These are phyloP conservation scores for Tetrahymena elliotti DNA, from an alignment of 73 alveolate species.

Conservation along the genomic window DNA sequence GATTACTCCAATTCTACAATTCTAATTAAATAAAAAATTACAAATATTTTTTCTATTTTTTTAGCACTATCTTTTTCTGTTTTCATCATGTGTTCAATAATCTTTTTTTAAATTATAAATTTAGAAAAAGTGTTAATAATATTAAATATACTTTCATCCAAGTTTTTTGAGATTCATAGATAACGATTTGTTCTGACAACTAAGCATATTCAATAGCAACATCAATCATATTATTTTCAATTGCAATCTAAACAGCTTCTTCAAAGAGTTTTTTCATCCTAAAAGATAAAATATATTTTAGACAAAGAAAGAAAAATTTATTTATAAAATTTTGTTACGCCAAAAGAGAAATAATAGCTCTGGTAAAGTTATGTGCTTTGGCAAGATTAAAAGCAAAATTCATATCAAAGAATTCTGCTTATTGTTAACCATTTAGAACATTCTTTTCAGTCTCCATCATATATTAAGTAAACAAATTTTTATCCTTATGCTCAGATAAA, in stretches of 20 bases:
- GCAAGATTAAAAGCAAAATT: neutral
- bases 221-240: neutral
- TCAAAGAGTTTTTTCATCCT: neutral
- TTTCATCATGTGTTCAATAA: neutral
- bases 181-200: neutral
- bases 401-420: neutral
- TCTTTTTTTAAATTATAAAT: neutral
- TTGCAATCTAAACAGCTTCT: neutral
- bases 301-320: neutral
- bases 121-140: neutral
- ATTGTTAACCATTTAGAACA: neutral
- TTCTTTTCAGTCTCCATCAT: neutral
- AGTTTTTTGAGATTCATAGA: neutral
- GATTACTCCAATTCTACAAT: too few species aligned
- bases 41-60: neutral
- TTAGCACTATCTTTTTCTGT: neutral
- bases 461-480: neutral
- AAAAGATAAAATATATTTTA: neutral
- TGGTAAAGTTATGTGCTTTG: neutral
- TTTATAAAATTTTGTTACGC: neutral
- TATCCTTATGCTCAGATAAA: neutral
- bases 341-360: neutral
- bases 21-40: neutral
- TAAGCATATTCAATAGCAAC: neutral
- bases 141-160: neutral